Evolutionary conservation across 2,329 filamentous ascomycete species (phyloP).

Genomic region (Cryphonectria radicalis): DNA sequence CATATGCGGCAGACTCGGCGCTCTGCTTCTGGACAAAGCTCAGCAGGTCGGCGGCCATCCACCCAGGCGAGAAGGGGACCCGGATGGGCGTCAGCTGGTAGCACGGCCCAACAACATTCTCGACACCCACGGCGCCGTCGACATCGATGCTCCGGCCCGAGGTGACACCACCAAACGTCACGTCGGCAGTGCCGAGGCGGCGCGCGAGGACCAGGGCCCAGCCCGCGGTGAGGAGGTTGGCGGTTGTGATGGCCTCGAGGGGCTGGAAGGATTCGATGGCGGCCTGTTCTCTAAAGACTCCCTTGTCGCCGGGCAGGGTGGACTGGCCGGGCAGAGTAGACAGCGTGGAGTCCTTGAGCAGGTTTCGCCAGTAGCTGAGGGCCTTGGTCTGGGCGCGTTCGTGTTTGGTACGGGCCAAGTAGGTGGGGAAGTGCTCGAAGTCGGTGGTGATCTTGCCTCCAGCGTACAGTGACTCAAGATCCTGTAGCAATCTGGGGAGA

Average conservation of each 20-base stretch:
- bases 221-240: slow-evolving; percentile 47
- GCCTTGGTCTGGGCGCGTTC: slow-evolving; percentile 37
- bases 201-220: slow-evolving; percentile 48
- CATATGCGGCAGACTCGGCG: slow-evolving; percentile 38
- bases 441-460: slow-evolving; percentile 34
- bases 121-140: slow-evolving; percentile 40
- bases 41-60: slow-evolving; percentile 41
- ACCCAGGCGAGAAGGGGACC: slow-evolving; percentile 40
- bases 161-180: slow-evolving; percentile 48
- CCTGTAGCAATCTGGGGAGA: slow-evolving; percentile 45
- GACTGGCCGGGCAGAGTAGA: slow-evolving; percentile 39
- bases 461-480: slow-evolving; percentile 45
- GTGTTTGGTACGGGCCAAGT: slow-evolving; percentile 38
- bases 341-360: slow-evolving; percentile 41
- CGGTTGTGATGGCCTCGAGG: slow-evolving; percentile 45
- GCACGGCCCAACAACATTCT: slow-evolving; percentile 49
- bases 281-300: slow-evolving; percentile 29
- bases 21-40: slow-evolving; percentile 40
- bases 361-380: slow-evolving; percentile 46
- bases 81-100: slow-evolving; percentile 51
- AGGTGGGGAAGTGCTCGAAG: slow-evolving; percentile 44
- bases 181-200: slow-evolving; percentile 39
- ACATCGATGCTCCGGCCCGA: slow-evolving; percentile 45
- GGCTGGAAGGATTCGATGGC: slow-evolving; percentile 34
- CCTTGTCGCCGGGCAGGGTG: slow-evolving; percentile 14